Conservation (phyloP, 129 eudicot genomes). For the Daucus carota region DNA sequence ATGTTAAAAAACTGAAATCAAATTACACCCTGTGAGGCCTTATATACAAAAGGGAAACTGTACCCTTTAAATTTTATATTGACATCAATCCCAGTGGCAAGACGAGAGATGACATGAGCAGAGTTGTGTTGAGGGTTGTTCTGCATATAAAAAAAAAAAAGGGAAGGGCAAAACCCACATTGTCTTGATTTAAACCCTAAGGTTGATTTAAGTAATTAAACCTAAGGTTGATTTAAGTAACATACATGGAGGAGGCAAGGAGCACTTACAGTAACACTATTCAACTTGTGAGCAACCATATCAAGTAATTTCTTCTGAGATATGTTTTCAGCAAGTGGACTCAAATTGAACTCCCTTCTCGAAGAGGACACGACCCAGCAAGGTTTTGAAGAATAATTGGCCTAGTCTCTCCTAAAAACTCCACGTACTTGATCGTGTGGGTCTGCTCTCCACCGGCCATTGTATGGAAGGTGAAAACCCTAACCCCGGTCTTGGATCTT, state of each 20-base stretch:
- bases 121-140: constrained; percentile 76
- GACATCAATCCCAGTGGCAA: constrained; percentile 90
- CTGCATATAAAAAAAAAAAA: no score
- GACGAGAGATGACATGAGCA: constrained; percentile 75
- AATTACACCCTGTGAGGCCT: no score
- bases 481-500: no score
- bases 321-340: constrained; percentile 54
- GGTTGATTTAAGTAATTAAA: background rate
- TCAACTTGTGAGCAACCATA: constrained; percentile 69
- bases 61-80: no score
- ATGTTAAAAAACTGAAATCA: no score
- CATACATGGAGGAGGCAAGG: background rate
- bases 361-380: constrained; percentile 96
- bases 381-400: constrained; percentile 92
- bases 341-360: constrained; percentile 64
- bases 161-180: constrained; percentile 16
- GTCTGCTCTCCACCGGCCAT: constrained; percentile 13
- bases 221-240: no score
- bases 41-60: no score
- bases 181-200: background rate
- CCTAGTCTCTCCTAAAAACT: constrained; percentile 52
- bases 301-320: constrained; percentile 88
- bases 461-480: no score
- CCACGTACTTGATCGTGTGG: constrained; percentile 63
- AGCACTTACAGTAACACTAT: constrained; percentile 46